A percentile compares a stretch with the other conserved stretches of the same genome.
phyloP scores from a whole-genome alignment of 2,329 filamentous ascomycete genomes.

The Cercospora zeina region DNA sequence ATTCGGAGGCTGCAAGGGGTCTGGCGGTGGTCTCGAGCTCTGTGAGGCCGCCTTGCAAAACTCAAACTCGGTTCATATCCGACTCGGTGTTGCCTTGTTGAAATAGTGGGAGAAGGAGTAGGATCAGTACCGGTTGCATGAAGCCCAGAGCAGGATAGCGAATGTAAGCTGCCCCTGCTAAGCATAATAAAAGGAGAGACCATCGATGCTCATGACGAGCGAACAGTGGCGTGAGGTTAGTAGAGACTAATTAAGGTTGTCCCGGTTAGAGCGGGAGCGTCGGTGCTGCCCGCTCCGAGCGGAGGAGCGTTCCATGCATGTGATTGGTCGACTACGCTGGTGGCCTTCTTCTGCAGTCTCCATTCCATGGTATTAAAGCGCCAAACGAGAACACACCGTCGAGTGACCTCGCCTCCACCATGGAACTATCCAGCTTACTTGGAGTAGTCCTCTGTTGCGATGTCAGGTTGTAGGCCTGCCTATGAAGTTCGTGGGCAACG shows the following conservation, averaged over 20 bases:
- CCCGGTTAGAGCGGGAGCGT: background rate
- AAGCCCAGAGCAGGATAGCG: no score
- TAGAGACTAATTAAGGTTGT: background rate
- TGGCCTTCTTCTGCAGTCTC: no score
- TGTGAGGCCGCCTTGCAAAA: constrained; percentile 39
- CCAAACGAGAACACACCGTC: no score
- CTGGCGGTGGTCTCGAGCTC: constrained; percentile 51
- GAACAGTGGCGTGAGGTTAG: background rate
- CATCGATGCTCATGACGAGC: background rate
- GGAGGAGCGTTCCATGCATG: background rate
- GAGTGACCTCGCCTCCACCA: no score
- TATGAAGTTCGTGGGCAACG: no score
- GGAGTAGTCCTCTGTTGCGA: no score
- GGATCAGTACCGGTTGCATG: background rate
- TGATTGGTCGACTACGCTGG: background rate
- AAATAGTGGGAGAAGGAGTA: background rate
- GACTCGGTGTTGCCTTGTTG: background rate
- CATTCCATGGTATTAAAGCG: no score
- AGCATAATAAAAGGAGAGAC: no score
- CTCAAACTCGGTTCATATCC: constrained; percentile 24
- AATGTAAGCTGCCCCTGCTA: no score
- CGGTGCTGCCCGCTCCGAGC: background rate
- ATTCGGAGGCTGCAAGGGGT: constrained; percentile 54
- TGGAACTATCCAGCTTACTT: no score
- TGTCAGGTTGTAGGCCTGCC: no score